These are phyloP conservation scores for Ophiocordyceps camponoti-leonardi DNA, from an alignment of 2,329 filamentous ascomycete species.

Conservation along the genomic window DNA sequence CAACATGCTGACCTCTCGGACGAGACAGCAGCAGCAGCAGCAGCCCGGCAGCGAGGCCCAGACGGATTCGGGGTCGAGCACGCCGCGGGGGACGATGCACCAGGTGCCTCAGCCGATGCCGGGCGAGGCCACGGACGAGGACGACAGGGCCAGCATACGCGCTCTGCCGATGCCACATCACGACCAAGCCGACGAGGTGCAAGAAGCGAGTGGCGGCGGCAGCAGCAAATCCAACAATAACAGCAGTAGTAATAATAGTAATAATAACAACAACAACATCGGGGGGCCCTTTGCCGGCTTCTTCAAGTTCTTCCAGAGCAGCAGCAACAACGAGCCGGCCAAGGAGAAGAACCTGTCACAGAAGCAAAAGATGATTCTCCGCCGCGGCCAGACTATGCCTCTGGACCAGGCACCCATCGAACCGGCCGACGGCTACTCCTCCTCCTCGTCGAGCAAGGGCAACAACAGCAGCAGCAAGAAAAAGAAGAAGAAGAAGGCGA, in stretches of 20 bases:
- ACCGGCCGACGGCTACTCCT: not conserved
- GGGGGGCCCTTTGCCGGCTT: constrained; percentile 38
- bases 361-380: constrained; percentile 55
- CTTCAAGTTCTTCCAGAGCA: constrained; percentile 50
- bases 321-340: constrained; percentile 31
- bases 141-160: constrained; percentile 42
- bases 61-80: constrained; percentile 16
- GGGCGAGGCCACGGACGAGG: constrained; percentile 46
- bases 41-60: constrained; percentile 13
- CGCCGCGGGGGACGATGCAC: constrained; percentile 21
- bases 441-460: not conserved
- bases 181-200: constrained; percentile 11
- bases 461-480: too few species aligned
- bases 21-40: constrained; percentile 23
- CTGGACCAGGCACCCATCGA: constrained; percentile 10
- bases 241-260: constrained; percentile 1
- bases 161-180: constrained; percentile 17
- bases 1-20: constrained; percentile 32
- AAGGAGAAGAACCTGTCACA: constrained; percentile 32
- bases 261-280: constrained; percentile 13
- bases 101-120: constrained; percentile 53
- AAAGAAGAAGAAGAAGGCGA: constrained; percentile 30
- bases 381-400: constrained; percentile 55
- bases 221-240: constrained; percentile 15
- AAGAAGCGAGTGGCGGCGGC: constrained; percentile 15